These are phyloP conservation scores for Ceratocystis ficicola DNA, from an alignment of 2,329 filamentous ascomycete species.

Conservation along the genomic window DNA sequence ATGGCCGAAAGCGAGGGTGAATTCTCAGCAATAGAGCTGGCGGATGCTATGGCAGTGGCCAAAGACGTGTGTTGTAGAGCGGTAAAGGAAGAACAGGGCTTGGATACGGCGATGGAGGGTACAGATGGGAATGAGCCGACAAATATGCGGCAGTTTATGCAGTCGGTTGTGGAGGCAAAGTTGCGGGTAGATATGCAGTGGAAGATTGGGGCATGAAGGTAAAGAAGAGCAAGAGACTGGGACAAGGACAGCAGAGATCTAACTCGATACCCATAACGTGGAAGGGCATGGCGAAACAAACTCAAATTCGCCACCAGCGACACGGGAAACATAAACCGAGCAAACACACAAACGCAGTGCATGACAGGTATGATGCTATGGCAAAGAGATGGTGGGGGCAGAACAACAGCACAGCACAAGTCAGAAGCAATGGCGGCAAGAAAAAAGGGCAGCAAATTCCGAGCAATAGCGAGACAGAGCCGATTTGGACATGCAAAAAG, in stretches of 20 bases:
- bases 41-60: conserved; percentile 53
- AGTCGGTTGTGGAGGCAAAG: conserved; percentile 47
- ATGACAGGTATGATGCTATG: conserved; percentile 10
- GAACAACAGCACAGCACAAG: neutral
- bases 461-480: conserved; percentile 8
- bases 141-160: conserved; percentile 48
- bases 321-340: conserved; percentile 12
- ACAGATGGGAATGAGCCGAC: conserved; percentile 33
- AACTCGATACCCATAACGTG: conserved; percentile 5
- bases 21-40: conserved; percentile 68
- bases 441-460: neutral
- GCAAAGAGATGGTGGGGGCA: neutral
- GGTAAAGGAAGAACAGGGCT: conserved; percentile 29
- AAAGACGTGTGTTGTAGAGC: conserved; percentile 49
- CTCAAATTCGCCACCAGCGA: neutral
- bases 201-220: conserved; percentile 31
- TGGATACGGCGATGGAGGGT: conserved; percentile 38
- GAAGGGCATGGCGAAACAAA: neutral
- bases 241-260: neutral
- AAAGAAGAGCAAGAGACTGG: neutral
- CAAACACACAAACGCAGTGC: neutral
- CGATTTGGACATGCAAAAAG: neutral
- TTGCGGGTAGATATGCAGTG: conserved; percentile 43
- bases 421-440: neutral
- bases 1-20: conserved; percentile 69